These are phyloP conservation scores for Sherardia arvensis DNA, from an alignment of 257 asterid genomes.

Conservation along the genomic window DNA sequence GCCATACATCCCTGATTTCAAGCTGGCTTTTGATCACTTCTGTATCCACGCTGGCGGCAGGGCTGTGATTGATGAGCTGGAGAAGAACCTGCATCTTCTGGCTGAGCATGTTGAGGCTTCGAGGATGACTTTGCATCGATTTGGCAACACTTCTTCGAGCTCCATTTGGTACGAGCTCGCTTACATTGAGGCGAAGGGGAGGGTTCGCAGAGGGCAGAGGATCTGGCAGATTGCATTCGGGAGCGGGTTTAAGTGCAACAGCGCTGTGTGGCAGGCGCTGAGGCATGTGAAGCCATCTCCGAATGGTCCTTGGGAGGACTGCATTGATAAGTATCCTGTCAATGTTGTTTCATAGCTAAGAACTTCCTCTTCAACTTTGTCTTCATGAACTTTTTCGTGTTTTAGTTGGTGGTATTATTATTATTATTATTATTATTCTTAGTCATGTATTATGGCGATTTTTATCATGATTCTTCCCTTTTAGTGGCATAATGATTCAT, in stretches of 20 bases:
- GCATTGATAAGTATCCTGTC: conserved; percentile 62
- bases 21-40: conserved; percentile 77
- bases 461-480: background rate
- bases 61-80: conserved; percentile 78
- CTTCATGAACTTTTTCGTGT: background rate
- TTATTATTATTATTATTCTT: background rate
- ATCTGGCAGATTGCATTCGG: conserved; percentile 87
- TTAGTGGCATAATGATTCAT: background rate
- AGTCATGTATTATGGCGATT: background rate
- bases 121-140: conserved; percentile 71
- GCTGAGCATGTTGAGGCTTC: conserved; percentile 71
- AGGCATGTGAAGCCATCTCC: conserved; percentile 37
- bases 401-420: too few relatives aligned
- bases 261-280: conserved; percentile 82
- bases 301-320: conserved; percentile 61
- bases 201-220: conserved; percentile 48
- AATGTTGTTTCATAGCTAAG: conserved; percentile 31
- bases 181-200: conserved; percentile 65
- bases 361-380: background rate
- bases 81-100: conserved; percentile 59
- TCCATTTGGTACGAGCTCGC: conserved; percentile 83
- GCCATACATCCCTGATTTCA: conserved; percentile 71
- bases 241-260: conserved; percentile 70
- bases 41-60: conserved; percentile 83
- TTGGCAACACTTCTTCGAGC: conserved; percentile 78